Evolutionary conservation across 2,329 filamentous ascomycete species (phyloP).

Genomic region (Nothomitra cinnamomea): DNA sequence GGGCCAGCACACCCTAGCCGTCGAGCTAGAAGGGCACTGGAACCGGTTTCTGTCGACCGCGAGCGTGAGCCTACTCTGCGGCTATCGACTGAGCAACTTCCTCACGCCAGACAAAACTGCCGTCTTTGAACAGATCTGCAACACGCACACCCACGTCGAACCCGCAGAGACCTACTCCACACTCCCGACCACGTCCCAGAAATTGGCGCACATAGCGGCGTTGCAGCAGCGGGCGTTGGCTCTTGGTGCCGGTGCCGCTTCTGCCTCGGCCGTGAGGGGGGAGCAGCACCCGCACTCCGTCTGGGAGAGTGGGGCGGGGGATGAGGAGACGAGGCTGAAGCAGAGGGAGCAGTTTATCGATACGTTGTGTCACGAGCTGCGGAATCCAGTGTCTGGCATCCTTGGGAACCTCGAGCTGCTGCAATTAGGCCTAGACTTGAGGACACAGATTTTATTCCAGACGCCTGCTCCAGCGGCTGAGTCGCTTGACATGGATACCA

Average conservation of each 20-base stretch:
- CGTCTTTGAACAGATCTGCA: background rate
- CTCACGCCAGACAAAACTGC: background rate
- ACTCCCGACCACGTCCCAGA: background rate
- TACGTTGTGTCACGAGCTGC: constrained; percentile 61
- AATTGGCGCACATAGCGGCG: background rate
- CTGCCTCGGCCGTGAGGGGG: background rate
- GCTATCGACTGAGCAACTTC: background rate
- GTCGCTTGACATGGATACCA: constrained; percentile 36
- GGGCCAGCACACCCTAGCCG: background rate
- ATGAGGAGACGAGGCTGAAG: constrained; percentile 34
- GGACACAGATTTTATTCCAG: background rate
- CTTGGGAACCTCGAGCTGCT: constrained; percentile 31
- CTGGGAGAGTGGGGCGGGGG: constrained; percentile 12
- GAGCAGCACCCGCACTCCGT: background rate
- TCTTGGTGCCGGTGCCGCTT: too few relatives aligned
- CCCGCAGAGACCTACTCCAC: background rate
- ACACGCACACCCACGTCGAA: background rate
- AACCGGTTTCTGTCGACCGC: background rate
- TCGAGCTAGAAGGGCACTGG: constrained; percentile 1
- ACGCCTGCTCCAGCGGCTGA: constrained; percentile 44
- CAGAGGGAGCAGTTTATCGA: constrained; percentile 61
- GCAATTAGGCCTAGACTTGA: background rate
- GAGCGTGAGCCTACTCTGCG: background rate
- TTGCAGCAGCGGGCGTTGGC: background rate
- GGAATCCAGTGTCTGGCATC: constrained; percentile 58